Evolutionary conservation across 768 basidiomycete species (phyloP).

Genomic region (Atractiella rhizophila): DNA sequence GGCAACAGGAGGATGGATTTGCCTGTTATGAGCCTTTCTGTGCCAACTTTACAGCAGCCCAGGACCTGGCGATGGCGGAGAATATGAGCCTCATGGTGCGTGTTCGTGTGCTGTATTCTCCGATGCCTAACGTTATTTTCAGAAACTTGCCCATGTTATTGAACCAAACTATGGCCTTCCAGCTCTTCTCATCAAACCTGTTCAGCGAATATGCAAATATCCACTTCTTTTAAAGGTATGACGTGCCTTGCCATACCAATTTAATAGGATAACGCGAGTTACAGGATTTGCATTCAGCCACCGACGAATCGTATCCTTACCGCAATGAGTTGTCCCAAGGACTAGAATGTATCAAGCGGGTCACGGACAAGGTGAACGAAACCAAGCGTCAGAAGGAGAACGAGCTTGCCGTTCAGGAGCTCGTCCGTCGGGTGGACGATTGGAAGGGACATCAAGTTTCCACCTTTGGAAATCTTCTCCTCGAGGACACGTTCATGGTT

Average conservation of each 20-base stretch:
- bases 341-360: conserved; percentile 62
- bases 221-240: conserved; percentile 56
- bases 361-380: conserved; percentile 88
- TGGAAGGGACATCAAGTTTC: conserved; percentile 96
- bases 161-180: conserved; percentile 76
- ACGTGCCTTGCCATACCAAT: background rate
- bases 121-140: no score
- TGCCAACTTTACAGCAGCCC: conserved; percentile 71
- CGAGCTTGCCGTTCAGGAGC: conserved; percentile 59
- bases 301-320: conserved; percentile 30
- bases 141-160: conserved; percentile 22
- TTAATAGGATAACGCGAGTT: background rate
- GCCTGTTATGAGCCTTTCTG: conserved; percentile 92
- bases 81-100: conserved; percentile 64
- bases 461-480: conserved; percentile 75
- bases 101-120: conserved; percentile 14
- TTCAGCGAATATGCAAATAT: conserved; percentile 96
- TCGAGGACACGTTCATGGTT: conserved; percentile 86
- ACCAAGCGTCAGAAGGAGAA: conserved; percentile 79
- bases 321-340: conserved; percentile 63
- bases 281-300: conserved; percentile 18
- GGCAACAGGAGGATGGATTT: conserved; percentile 75
- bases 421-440: conserved; percentile 69
- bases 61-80: conserved; percentile 58
- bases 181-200: conserved; percentile 92